These are phyloP conservation scores for Starmera quercuum DNA, from an alignment of 805 yeast genomes.

Conservation along the genomic window DNA sequence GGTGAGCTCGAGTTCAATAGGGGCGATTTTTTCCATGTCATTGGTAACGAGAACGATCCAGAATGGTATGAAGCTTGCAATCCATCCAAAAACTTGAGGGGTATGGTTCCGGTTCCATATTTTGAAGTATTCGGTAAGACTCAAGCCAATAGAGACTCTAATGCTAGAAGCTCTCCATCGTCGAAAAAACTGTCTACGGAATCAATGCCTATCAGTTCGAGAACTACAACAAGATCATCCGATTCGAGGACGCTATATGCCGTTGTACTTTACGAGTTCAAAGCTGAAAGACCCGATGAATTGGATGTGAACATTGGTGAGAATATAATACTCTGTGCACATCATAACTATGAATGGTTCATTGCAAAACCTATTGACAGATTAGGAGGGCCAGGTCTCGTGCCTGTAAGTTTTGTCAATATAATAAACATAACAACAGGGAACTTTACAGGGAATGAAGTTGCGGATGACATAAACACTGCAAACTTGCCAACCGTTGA, in stretches of 20 bases:
- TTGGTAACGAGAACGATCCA: constrained; percentile 46
- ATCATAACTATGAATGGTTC: constrained; percentile 94
- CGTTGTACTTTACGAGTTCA: constrained; percentile 76
- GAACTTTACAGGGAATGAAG: constrained; percentile 46
- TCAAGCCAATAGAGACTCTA: constrained; percentile 32
- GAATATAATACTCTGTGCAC: constrained; percentile 88
- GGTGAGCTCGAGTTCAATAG: constrained; percentile 71
- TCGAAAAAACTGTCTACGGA: constrained; percentile 12
- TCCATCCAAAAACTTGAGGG: constrained; percentile 69
- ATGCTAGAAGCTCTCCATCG: constrained; percentile 7
- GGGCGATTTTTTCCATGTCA: constrained; percentile 88
- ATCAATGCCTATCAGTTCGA: constrained; percentile 15
- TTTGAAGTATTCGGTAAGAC: constrained; percentile 73
- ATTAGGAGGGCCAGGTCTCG: constrained; percentile 94
- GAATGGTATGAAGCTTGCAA: constrained; percentile 85
- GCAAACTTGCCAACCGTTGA: constrained; percentile 87
- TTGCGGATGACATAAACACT: constrained; percentile 48
- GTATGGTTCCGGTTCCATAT: constrained; percentile 81
- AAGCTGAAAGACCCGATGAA: constrained; percentile 75
- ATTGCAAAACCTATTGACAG: constrained; percentile 95
- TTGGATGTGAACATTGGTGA: constrained; percentile 81
- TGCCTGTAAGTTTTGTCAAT: constrained; percentile 86
- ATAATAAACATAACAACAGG: constrained; percentile 71
- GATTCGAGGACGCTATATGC: constrained; percentile 59
- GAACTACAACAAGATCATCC: constrained; percentile 13